Evolutionary conservation across 768 basidiomycete species (phyloP), one percentile per base, ranked within the genome.

Genomic region (Russula sp.): DNA sequence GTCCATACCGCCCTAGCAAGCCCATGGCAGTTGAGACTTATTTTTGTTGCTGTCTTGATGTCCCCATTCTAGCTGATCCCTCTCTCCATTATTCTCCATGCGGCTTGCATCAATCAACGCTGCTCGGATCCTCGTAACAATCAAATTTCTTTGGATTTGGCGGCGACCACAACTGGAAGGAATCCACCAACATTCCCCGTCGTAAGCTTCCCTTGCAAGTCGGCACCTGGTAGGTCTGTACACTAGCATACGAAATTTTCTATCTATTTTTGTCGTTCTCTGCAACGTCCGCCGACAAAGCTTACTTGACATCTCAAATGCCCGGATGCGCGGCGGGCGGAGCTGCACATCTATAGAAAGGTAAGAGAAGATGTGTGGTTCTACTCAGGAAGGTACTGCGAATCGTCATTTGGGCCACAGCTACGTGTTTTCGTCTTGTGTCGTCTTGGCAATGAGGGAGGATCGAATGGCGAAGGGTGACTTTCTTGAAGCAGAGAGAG

Each of bases 11-110:
- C 36, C 11, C 3, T 30, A 2, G 28, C 36, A 36, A 2, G 34
- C 4, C 36, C 36, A 36, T 36, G 36, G 36, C 22, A 7, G 38
- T 60, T 61, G 34, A 67, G 42, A 40, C 38, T 18, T 18, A 40
- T 40, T 40, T 40, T 40, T 40, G 38, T 6, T 40, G 4, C 16
- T 18, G 38, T 40, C 14, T 40, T 40, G 16, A 40, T 18, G 38
- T 14, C 2, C 6, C 38, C 2, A 18, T 40, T 40, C 38, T 40
- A 6, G 16, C 16, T 38, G 38, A 38, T 18, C 6, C 13, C 38
- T 7, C 42, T 44, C 20, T n/a, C 20, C 20, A n/a, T 44, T 9
- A 44, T 44, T 44, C 42, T 44, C 20, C 42, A 44, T 44, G 20
- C 42, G 18, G 42, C 42, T n/a, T 20, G 42, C 18, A 1, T 14